Base-by-base conservation (phyloP, 1,139 yeast species). In the Trichomonascaceae sp. region DNA sequence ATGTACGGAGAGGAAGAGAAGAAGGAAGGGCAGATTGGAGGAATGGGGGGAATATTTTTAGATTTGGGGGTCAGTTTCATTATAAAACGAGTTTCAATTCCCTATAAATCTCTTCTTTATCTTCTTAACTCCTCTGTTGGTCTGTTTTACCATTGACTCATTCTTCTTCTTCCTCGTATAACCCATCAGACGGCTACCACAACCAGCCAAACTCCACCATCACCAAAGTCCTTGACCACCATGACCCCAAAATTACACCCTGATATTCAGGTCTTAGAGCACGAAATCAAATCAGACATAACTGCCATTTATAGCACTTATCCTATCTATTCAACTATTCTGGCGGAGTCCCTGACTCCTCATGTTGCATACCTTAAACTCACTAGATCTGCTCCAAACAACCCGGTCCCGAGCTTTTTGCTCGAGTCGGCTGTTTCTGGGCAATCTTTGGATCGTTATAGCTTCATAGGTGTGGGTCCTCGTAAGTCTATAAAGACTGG, bases 381-480 rank as follows among this genome's bases (percentile, higher is more conserved):
- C 55, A 85, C 96, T 5, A 76, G 82, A 52, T 81, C 91, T 54
- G 58, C 64, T 12, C 24, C 24, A 3, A 66, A 69, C 46, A 64
- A 78, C 0, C 85, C 84, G 45, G 65, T 78, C 1, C 86, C 85
- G 45, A 85, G 96, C 4, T 91, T 93, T 64, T 74, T 93, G 57
- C 81, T 93, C 61, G 99, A 93, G 68, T 83, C 95, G 57, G 93
- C 97, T 1, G 80, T 81, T 58, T 88, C 89, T 56, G 96, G 96
- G 49, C 96, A 91, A 66, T 83, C 87, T 53, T 83, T 93, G 44
- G 96, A 87, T 58, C 77, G 99, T 60, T 93, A 85, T 70, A 87
- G 97, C 1, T 91, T 90, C 68, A 84, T 93, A 67, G 99, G 99
- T 2, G 78, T 85, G 52, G 80, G 81, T 47, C 99, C 99, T 6